Conservation (phyloP, 139 green algal genomes). For the Haematococcus lacustris region DNA sequence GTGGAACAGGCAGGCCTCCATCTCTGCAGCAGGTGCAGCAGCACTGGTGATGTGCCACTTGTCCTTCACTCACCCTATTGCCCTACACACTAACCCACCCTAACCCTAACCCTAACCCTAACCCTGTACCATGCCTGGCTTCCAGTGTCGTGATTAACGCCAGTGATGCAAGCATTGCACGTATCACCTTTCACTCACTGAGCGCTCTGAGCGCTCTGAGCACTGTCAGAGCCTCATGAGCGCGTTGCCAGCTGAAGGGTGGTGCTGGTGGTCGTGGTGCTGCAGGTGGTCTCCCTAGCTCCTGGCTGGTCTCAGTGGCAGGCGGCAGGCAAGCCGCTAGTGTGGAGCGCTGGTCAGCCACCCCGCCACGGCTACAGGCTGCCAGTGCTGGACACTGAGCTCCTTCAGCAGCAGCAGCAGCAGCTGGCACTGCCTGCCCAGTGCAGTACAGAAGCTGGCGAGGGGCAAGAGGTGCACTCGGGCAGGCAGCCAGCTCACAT, state of each 20-base stretch:
- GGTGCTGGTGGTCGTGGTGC: not conserved
- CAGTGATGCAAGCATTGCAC: not conserved
- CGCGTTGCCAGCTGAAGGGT: not conserved
- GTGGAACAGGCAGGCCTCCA: not conserved
- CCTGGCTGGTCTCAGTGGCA: not conserved
- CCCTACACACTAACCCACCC: no score
- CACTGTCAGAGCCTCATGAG: not conserved
- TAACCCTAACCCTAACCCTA: no score
- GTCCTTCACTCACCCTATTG: not conserved
- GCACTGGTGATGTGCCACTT: not conserved
- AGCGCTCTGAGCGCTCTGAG: not conserved
- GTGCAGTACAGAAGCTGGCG: no score
- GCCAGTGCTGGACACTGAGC: not conserved
- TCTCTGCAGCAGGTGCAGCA: not conserved
- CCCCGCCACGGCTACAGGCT: not conserved
- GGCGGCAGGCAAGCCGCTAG: not conserved
- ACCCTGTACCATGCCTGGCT: no score
- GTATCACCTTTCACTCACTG: not conserved
- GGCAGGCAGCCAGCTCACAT: not conserved
- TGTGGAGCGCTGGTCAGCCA: not conserved
- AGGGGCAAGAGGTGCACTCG: no score
- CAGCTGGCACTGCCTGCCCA: not conserved
- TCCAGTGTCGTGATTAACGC: not conserved
- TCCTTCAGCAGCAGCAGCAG: not conserved
- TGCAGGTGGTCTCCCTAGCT: not conserved